These are phyloP conservation scores for Triadica sebifera DNA, from an alignment of 345 rosid genomes.

Conservation along the genomic window DNA sequence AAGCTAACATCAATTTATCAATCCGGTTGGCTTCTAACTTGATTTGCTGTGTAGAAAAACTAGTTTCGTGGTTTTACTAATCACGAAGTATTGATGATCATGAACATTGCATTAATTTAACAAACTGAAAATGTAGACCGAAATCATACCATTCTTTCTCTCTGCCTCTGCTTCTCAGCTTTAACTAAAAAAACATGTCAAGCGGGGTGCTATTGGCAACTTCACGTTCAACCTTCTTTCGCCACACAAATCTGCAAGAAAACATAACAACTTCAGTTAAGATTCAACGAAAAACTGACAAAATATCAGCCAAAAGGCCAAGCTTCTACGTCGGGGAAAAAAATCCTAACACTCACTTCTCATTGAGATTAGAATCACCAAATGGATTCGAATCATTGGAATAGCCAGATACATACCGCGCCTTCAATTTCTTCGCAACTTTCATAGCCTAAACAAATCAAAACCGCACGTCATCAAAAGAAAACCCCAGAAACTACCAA, in stretches of 20 bases:
- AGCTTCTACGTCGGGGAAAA: too few relatives aligned
- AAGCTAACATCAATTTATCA: background rate
- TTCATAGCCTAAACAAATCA: constrained; percentile 53
- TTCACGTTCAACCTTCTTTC: constrained; percentile 89
- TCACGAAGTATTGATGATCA: background rate
- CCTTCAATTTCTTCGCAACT: constrained; percentile 73
- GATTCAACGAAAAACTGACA: too few relatives aligned
- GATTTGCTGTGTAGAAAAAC: background rate
- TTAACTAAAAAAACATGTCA: constrained; percentile 68
- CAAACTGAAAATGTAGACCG: too few relatives aligned
- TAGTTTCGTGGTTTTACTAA: background rate
- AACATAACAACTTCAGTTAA: background rate
- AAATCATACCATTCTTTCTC: constrained; percentile 76
- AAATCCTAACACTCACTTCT: constrained; percentile 46
- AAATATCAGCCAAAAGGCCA: background rate
- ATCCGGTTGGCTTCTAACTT: too few relatives aligned
- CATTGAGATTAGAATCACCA: constrained; percentile 91
- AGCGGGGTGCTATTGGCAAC: constrained; percentile 62
- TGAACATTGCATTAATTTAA: background rate
- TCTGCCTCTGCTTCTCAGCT: constrained; percentile 79
- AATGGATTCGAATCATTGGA: constrained; percentile 95
- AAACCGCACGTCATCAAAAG: constrained; percentile 6
- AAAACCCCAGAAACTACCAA: constrained; percentile 2
- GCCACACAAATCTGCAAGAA: constrained; percentile 79
- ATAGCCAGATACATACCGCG: constrained; percentile 60